Conservation (phyloP, 257 asterid genomes). For the Fraxinus cuspidata region DNA sequence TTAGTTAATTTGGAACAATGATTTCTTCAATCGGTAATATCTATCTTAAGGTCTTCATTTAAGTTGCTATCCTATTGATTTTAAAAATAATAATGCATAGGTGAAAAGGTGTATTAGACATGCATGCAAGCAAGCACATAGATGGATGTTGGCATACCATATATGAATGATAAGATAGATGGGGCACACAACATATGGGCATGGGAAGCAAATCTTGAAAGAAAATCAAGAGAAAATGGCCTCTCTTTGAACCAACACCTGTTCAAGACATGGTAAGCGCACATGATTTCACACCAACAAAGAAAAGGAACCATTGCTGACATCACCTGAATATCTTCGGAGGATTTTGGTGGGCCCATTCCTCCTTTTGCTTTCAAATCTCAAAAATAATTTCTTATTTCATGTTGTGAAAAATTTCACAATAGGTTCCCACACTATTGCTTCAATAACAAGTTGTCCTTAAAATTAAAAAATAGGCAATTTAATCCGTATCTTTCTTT, state of each 20-base stretch:
- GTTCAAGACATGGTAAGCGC: neutral
- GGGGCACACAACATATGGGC: neutral
- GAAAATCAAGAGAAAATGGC: slow-evolving; percentile 2
- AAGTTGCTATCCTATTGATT: too few species aligned
- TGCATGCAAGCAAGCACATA: neutral
- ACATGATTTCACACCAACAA: slow-evolving; percentile 1
- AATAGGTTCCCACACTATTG: neutral
- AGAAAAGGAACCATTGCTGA: neutral
- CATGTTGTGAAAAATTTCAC: neutral
- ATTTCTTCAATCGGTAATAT: too few species aligned
- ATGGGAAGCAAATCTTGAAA: slow-evolving; percentile 2
- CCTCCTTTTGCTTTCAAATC: neutral
- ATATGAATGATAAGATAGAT: neutral
- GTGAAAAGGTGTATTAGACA: neutral
- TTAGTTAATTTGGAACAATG: neutral
- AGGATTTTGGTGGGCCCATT: neutral
- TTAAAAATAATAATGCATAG: neutral
- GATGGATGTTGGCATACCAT: neutral
- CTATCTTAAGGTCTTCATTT: too few species aligned
- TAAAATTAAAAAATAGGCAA: neutral
- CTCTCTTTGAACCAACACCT: neutral
- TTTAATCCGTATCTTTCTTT: neutral
- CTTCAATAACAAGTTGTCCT: neutral
- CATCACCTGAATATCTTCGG: neutral
- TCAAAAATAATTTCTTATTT: neutral